phyloP scores from a whole-genome alignment of 208 protist species.

The Wallacemonas rigidus region DNA sequence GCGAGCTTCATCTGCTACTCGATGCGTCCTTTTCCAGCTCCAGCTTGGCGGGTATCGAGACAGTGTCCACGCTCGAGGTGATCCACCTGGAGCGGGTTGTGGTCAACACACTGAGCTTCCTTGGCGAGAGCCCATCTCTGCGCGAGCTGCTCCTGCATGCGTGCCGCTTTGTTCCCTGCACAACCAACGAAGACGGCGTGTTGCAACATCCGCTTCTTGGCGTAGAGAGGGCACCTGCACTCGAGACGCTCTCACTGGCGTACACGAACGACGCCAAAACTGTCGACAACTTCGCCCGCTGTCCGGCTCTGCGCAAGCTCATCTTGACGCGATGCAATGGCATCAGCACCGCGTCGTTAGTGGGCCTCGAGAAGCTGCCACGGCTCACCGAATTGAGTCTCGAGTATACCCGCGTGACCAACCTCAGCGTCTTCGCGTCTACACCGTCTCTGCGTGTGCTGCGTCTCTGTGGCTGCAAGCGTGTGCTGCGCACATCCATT shows the following conservation, averaged over 20 bases:
- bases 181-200: not conserved
- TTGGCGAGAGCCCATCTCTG: constrained; percentile 37
- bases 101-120: constrained; percentile 45
- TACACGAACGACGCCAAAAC: constrained; percentile 46
- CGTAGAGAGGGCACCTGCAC: constrained; percentile 38
- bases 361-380: constrained; percentile 42
- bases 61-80: constrained; percentile 49
- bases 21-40: constrained; percentile 42
- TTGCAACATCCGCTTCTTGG: constrained; percentile 25
- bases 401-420: constrained; percentile 66
- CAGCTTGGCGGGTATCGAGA: constrained; percentile 40
- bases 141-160: constrained; percentile 55
- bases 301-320: constrained; percentile 41
- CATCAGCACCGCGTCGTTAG: constrained; percentile 41
- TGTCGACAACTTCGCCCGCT: constrained; percentile 38
- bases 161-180: constrained; percentile 33
- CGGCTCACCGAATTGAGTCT: constrained; percentile 42
- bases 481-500: constrained; percentile 54
- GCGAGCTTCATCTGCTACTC: constrained; percentile 57
- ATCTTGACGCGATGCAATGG: constrained; percentile 62
- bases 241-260: constrained; percentile 54
- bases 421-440: constrained; percentile 32
- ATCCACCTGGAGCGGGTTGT: constrained; percentile 49
- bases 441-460: constrained; percentile 37
- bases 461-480: constrained; percentile 57